Evolutionary conservation across 2,329 filamentous ascomycete genomes (phyloP).

Genomic region (Teratosphaeria gauchensis): DNA sequence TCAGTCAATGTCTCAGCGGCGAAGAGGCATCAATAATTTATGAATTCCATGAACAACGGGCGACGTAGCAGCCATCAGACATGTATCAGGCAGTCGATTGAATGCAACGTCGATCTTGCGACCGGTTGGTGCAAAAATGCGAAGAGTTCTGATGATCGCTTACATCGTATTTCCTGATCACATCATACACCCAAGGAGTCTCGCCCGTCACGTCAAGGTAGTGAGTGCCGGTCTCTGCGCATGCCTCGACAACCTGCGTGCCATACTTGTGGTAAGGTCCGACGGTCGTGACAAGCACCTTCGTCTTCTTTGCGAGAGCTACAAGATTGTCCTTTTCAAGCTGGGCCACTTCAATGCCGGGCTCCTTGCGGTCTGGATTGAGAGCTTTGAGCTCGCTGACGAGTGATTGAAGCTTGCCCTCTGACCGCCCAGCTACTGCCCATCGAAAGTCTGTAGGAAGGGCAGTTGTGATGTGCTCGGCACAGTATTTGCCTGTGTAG

Average conservation of each 20-base stretch:
- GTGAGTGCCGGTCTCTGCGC: conserved; percentile 55
- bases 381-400: conserved; percentile 55
- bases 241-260: conserved; percentile 55
- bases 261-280: conserved; percentile 57
- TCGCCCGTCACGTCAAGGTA: conserved; percentile 60
- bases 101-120: too few species aligned
- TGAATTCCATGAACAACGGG: too few species aligned
- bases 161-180: conserved; percentile 50
- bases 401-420: conserved; percentile 60
- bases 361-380: conserved; percentile 60
- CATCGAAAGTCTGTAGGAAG: conserved; percentile 72
- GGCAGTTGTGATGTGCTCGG: conserved; percentile 62
- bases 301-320: conserved; percentile 45
- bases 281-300: conserved; percentile 50
- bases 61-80: too few species aligned
- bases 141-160: too few species aligned
- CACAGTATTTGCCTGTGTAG: conserved; percentile 71
- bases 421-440: conserved; percentile 79
- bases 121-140: too few species aligned
- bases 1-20: too few species aligned
- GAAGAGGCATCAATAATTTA: too few species aligned
- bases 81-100: too few species aligned
- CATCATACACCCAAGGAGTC: conserved; percentile 53
- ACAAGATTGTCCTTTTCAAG: conserved; percentile 43
- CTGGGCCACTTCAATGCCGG: conserved; percentile 48